A percentile compares a stretch with the other conserved stretches of the same genome.
Conservation (phyloP, 2,329 filamentous ascomycete genomes). For the Cercospora sesami region DNA sequence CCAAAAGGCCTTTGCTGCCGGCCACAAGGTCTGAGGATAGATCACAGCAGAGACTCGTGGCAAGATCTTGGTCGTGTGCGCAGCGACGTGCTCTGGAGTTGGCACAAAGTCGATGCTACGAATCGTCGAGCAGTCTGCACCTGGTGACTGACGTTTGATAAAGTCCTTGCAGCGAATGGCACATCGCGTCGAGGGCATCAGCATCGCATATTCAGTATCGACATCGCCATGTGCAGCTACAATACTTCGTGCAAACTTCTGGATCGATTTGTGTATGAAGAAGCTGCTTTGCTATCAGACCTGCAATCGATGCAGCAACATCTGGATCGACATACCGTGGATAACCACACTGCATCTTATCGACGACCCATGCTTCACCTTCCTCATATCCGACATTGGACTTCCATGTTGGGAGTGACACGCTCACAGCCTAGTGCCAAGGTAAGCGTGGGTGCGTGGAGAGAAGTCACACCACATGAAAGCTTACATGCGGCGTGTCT, state of each 20-base stretch:
- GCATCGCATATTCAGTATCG: constrained; percentile 66
- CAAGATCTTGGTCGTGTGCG: constrained; percentile 45
- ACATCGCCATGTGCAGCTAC: constrained; percentile 61
- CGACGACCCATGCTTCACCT: constrained; percentile 81
- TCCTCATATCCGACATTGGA: constrained; percentile 93
- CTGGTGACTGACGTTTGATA: constrained; percentile 60
- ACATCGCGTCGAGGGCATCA: constrained; percentile 72
- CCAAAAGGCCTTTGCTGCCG: constrained; percentile 90
- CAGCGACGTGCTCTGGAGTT: constrained; percentile 51
- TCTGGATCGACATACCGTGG: constrained; percentile 60
- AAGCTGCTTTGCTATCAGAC: constrained; percentile 60
- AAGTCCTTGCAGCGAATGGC: constrained; percentile 76
- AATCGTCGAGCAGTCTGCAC: constrained; percentile 52
- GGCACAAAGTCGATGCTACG: constrained; percentile 64
- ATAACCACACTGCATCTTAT: constrained; percentile 85
- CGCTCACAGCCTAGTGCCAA: constrained; percentile 76
- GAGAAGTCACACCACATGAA: constrained; percentile 24
- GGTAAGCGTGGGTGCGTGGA: constrained; percentile 10
- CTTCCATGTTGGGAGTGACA: constrained; percentile 90
- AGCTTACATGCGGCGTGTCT: constrained; percentile 72
- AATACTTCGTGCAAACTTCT: constrained; percentile 69
- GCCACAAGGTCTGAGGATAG: constrained; percentile 65
- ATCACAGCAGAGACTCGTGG: constrained; percentile 60
- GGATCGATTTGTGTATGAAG: constrained; percentile 84
- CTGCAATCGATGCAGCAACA: not conserved